Conservation (phyloP, 2,329 filamentous ascomycete genomes). For the Tothia fuscella region DNA sequence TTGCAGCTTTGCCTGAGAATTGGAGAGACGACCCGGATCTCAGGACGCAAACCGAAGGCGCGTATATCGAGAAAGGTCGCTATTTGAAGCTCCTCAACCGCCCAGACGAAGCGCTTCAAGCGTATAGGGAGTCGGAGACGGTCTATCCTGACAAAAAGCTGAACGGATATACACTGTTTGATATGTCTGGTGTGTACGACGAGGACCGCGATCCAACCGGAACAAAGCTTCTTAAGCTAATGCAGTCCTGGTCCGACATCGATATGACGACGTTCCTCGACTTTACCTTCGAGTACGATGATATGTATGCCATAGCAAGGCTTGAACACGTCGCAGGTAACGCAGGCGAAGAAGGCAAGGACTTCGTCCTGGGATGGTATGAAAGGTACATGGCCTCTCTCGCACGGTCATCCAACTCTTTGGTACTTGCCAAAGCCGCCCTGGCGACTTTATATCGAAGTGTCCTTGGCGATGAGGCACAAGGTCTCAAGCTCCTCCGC, state of each 20-base stretch:
- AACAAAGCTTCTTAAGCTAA: neutral
- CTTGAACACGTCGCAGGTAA: neutral
- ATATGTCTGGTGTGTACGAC: neutral
- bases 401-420: neutral
- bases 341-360: neutral
- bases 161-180: neutral
- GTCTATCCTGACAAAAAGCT: neutral
- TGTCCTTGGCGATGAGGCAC: constrained; percentile 9
- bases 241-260: neutral
- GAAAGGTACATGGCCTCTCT: neutral
- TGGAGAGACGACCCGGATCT: too few species aligned
- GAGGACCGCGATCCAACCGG: neutral
- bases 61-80: neutral
- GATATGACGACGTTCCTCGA: neutral
- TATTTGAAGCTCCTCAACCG: neutral
- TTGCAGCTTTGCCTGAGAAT: too few species aligned
- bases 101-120: neutral
- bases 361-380: neutral
- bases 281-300: too few species aligned
- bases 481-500: constrained; percentile 10
- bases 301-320: neutral
- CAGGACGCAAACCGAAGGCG: too few species aligned
- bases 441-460: constrained; percentile 9
- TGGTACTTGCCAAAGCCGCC: constrained; percentile 4
- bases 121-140: neutral